Base-by-base conservation (phyloP, 257 asterid genomes). In the Solanum chmielewskii region DNA sequence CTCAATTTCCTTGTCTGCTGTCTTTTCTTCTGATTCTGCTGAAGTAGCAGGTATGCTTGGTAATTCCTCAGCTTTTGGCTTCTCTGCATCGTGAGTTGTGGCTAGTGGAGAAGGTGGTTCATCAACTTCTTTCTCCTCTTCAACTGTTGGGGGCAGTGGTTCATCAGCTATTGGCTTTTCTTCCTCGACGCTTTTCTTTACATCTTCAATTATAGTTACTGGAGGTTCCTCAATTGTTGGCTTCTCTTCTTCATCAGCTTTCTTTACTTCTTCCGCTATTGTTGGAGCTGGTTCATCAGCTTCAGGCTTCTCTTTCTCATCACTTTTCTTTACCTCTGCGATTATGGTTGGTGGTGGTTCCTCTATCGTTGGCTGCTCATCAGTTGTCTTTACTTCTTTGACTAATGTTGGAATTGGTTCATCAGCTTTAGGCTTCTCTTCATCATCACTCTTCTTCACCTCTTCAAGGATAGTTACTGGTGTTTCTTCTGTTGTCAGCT, bases 1-100 rank as follows among this genome's bases (percentile, higher is more conserved):
- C 88, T 93, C 91, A 64, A 87, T 89, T 7, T 86, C 84, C 92
- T 92, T 91, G 70, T 85, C 94, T 80, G 89, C 91, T 15, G 23
- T 71, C 86, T 90, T 86, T 86, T 77, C 88, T 71, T 84, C 90
- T 45, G 86, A 87, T 86, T 91, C 89, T 47, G 85, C 74, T 29
- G 89, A 39, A 59, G 64, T 31, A 14, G 41, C 81, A 2, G 84
- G 60, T 62, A 47, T 12, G 35, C 85, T 83, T 75, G 85, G 29
- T 21, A 66, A 78, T n/a, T 83, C 86, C 88, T 86, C 91, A 41
- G 84, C 83, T 86, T 83, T 87, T 5, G 86, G 81, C 25, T 88
- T 76, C 69, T 88, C 87, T 21, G 78, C 90, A 86, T 49, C 89
- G 25, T 62, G 90, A 73, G 86, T 62, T 60, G 71, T 27, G 39